phyloP scores from a whole-genome alignment of 2,329 filamentous ascomycete genomes.

The Coniochaeta sp. region DNA sequence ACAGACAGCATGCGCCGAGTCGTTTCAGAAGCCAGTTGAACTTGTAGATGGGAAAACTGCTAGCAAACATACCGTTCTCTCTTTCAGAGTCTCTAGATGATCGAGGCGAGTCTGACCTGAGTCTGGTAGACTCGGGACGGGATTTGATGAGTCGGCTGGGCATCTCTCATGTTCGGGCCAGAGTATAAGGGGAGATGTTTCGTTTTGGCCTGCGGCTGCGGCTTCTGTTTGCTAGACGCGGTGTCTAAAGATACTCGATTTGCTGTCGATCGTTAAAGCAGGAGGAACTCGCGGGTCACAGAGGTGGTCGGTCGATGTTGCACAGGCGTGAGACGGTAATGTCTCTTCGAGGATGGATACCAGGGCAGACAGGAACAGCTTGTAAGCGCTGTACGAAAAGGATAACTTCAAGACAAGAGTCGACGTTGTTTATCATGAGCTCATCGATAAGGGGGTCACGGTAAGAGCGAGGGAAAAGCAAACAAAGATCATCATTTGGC shows the following conservation, averaged over 20 bases:
- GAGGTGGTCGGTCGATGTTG: neutral
- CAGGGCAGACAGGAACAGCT: neutral
- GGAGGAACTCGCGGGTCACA: neutral
- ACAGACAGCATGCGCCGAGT: constrained; percentile 4
- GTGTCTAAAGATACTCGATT: neutral
- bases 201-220: neutral
- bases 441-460: neutral
- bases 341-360: neutral
- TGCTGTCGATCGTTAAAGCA: neutral
- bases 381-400: neutral
- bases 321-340: neutral
- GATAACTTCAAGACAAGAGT: neutral
- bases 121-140: constrained; percentile 10
- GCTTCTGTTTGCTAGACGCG: neutral
- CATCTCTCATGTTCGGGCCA: constrained; percentile 4
- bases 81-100: constrained; percentile 6
- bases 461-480: no score
- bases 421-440: neutral
- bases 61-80: constrained; percentile 22
- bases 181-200: neutral
- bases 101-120: neutral
- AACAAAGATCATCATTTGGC: neutral
- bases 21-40: constrained; percentile 4
- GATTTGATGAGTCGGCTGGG: constrained; percentile 8
- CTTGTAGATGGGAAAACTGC: neutral